phyloP scores from a whole-genome alignment of 495 filamentous ascomycete genomes.

The Podospora comata region DNA sequence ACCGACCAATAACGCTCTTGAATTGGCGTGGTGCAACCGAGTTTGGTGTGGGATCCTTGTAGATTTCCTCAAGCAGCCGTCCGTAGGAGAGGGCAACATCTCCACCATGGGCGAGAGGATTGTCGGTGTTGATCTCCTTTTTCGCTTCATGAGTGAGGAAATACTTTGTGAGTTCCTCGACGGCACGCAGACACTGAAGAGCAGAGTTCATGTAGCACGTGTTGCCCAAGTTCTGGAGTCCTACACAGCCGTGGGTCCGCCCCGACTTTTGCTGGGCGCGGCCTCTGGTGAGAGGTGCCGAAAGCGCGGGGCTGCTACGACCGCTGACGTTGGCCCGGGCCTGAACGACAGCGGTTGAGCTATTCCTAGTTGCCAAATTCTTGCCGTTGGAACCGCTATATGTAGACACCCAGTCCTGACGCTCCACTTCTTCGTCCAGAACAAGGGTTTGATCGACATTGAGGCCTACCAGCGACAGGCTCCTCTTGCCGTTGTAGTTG shows the following conservation, averaged over 20 bases:
- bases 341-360: conserved; percentile 30
- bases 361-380: conserved; percentile 35
- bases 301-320: conserved; percentile 61
- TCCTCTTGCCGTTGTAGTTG: conserved; percentile 73
- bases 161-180: conserved; percentile 87
- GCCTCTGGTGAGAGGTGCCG: conserved; percentile 59
- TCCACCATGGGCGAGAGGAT: conserved; percentile 79
- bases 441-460: conserved; percentile 66
- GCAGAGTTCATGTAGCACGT: conserved; percentile 99
- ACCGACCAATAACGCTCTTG: conserved; percentile 74
- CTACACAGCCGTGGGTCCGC: conserved; percentile 67
- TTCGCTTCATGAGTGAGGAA: conserved; percentile 74
- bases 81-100: conserved; percentile 80
- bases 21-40: conserved; percentile 72
- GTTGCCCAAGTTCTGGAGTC: conserved; percentile 87
- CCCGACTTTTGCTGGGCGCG: conserved; percentile 58
- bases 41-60: conserved; percentile 54
- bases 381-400: conserved; percentile 43
- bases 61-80: conserved; percentile 68
- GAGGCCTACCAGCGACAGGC: conserved; percentile 61
- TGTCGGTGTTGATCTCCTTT: conserved; percentile 74
- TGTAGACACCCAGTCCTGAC: conserved; percentile 46
- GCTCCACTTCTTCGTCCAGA: conserved; percentile 70
- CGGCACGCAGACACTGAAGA: conserved; percentile 84
- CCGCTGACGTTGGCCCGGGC: conserved; percentile 46